Evolutionary conservation across 345 rosid species (phyloP), one percentile per base, ranked within the genome.

Genomic region (Kandelia obovata): DNA sequence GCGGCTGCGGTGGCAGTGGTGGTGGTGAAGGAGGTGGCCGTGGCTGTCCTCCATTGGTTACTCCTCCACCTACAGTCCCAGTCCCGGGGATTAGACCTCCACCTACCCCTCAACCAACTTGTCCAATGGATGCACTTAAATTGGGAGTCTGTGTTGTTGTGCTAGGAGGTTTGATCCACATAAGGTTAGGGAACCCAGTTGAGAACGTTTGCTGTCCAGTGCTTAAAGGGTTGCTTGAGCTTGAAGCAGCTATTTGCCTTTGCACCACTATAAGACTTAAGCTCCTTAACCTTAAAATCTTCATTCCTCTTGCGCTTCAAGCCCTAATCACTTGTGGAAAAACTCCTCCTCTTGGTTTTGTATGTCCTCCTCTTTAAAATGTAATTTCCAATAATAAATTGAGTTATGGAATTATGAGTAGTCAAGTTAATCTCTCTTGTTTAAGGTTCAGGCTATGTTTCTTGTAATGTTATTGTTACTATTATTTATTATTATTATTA

Each of bases 211-310:
- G 86, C 31, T 80, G 83, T 23, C 86, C 86, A 0, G 78, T 83
- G 53, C 51, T 83, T 23, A 52, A 72, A 64, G 86, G 86, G 30
- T 67, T 83, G 70, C 74, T 83, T 0, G 82, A 80, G 77, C 80
- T 83, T 21, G 86, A 83, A 81, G 86, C 86, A 26, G 86, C 86
- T 0, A 28, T 83, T 62, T 83, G 86, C 55, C 75, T 83, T 27
- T 83, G 86, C 73, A 72, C 82, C 0, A 72, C 72, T 30, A 62
- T 80, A 26, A 75, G 82, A 74, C 75, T 83, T 10, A 83, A 73
- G 82, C 78, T 83, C 21, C 82, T 83, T 15, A 83, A 83, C 72
- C 65, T 83, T 20, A 80, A 77, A 53, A 72, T 83, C 25, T 72
- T 72, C 77, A 64, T 80, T 47, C 86, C 86, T 64, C 83, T 83